phyloP scores from a whole-genome alignment of 257 asterid genomes.

The Rauvolfia tetraphylla region DNA sequence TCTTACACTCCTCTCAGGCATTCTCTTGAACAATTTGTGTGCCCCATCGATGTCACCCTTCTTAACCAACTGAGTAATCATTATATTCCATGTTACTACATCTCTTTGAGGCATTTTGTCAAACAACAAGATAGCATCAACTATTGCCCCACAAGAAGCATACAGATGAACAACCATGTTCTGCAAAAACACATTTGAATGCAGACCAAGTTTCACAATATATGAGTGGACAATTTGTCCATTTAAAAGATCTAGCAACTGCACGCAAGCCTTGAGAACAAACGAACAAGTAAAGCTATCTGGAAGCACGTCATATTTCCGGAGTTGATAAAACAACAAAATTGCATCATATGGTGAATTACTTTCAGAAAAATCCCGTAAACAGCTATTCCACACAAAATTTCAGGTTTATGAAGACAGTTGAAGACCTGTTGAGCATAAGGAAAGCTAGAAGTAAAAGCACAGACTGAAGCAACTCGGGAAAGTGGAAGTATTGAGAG shows the following conservation, averaged over 20 bases:
- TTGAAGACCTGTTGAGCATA: slow-evolving; percentile 46
- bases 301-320: slow-evolving; percentile 32
- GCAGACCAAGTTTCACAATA: slow-evolving; percentile 51
- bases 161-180: slow-evolving; percentile 47
- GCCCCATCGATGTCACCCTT: slow-evolving; percentile 47
- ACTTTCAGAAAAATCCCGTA: slow-evolving; percentile 49
- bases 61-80: slow-evolving; percentile 56
- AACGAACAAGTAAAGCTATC: slow-evolving; percentile 59
- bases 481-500: slow-evolving; percentile 48
- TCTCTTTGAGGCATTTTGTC: slow-evolving; percentile 52
- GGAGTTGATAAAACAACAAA: slow-evolving; percentile 47
- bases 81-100: slow-evolving; percentile 63
- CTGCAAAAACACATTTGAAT: slow-evolving; percentile 38
- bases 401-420: slow-evolving; percentile 24
- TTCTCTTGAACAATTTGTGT: slow-evolving; percentile 37
- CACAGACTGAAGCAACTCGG: slow-evolving; percentile 59
- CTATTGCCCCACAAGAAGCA: slow-evolving; percentile 47
- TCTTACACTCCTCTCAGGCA: slow-evolving; percentile 62
- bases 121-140: slow-evolving; percentile 44
- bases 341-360: slow-evolving; percentile 48
- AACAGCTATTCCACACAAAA: slow-evolving; percentile 48
- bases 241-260: slow-evolving; percentile 30
- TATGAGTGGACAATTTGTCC: slow-evolving; percentile 47
- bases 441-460: slow-evolving; percentile 49
- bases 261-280: slow-evolving; percentile 56